Conservation (phyloP, 176 grass and related monocot species). For the Zea mays region DNA sequence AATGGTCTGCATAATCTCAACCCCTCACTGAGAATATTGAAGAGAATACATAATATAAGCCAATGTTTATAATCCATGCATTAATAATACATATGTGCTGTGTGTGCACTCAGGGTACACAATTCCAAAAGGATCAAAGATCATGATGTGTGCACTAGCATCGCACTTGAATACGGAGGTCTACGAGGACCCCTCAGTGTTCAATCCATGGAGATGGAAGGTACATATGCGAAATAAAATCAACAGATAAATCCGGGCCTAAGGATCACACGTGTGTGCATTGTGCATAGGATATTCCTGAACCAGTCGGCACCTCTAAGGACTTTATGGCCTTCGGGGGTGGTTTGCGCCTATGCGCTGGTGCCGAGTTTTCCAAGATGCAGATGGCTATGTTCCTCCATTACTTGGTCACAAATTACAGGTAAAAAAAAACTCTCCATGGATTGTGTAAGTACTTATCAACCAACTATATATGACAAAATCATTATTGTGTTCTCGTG, state of each 20-base stretch:
- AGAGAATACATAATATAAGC: no score
- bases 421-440: constrained; percentile 19
- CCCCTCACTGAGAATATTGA: no score
- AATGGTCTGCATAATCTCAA: constrained; percentile 33
- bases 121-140: constrained; percentile 52
- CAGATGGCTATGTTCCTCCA: constrained; percentile 67
- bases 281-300: constrained; percentile 36
- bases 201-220: constrained; percentile 80
- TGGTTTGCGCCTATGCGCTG: constrained; percentile 52
- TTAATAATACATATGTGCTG: no score
- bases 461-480: not conserved
- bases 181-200: constrained; percentile 50
- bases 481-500: not conserved
- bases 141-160: constrained; percentile 49
- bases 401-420: constrained; percentile 57
- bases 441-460: not conserved
- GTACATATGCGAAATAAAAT: not conserved
- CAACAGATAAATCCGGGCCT: not conserved
- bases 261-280: not conserved
- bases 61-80: no score
- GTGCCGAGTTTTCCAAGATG: constrained; percentile 57
- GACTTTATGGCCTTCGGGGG: constrained; percentile 68
- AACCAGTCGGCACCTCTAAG: constrained; percentile 55
- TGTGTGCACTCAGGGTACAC: constrained; percentile 44
- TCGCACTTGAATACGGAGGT: constrained; percentile 40